Evolutionary conservation across 257 asterid genomes (phyloP), one percentile per base, ranked within the genome.

Genomic region (Solanum chaucha): DNA sequence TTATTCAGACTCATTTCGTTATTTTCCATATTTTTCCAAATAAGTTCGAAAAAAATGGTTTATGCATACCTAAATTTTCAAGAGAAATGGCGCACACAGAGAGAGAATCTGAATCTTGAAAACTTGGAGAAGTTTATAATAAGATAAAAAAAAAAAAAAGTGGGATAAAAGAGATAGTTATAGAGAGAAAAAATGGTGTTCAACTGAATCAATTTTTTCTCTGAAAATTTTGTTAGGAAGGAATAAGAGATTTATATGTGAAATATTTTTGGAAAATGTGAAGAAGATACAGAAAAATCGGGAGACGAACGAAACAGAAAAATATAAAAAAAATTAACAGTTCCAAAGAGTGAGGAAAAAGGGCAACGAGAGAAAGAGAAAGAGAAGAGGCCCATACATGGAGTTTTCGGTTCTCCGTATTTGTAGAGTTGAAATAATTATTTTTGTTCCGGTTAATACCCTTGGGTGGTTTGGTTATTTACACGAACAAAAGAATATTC

Each of bases 41-140:
- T 58, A 8, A 58, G 1, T 32, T 0, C 2, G 0, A 0, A 64
- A 64, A 5, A 24, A 65, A 24, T 24, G 19, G 72, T 24, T 24
- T 64, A n/a, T 4, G 15, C 71, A 64, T 10, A 64, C 71, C 71
- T 64, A n/a, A 64, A 64, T n/a, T 64, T n/a, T n/a, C 71, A 64
- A 64, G 71, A 64, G 32, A 64, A 64, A 64, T 64, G 71, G 71
- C 7, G 0, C 0, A 64, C 32, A 84, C 24, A 84, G 4, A 35
- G 28, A 72, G 74, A 44, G 22, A 91, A 91, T 89, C 83, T 89
- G 87, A 87, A 58, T 46, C 38, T 86, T 86, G 86, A 28, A 78
- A 80, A 5, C 75, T 81, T 86, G 85, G 88, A 40, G 64, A 35
- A 85, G 85, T 87, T 85, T 68, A n/a, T n/a, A n/a, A n/a, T 64